Conservation (phyloP, 2,329 filamentous ascomycete genomes). For the Cladophialophora carrionii region DNA sequence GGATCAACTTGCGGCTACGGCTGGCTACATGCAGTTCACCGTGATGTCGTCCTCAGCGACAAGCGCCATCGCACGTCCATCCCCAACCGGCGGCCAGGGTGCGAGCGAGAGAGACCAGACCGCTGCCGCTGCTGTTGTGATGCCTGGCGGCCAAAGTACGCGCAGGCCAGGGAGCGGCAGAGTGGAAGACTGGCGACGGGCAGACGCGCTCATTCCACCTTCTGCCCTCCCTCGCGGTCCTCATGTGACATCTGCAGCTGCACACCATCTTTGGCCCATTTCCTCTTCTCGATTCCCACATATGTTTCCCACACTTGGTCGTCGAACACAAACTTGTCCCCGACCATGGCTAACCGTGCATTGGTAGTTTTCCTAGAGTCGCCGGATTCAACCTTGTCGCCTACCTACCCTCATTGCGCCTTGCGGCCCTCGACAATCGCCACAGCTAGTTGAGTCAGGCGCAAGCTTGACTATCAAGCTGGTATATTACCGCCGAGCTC, state of each 20-base stretch:
- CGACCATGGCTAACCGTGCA: constrained; percentile 30
- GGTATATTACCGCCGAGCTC: background rate
- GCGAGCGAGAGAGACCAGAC: background rate
- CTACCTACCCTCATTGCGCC: constrained; percentile 33
- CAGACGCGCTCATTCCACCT: constrained; percentile 12
- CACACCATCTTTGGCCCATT: constrained; percentile 25
- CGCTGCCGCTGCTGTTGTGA: background rate
- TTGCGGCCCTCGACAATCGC: constrained; percentile 28
- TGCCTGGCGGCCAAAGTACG: constrained; percentile 10
- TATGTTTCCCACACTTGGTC: constrained; percentile 5
- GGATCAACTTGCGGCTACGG: constrained; percentile 14
- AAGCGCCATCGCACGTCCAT: background rate
- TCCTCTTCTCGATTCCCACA: constrained; percentile 10
- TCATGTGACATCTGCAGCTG: constrained; percentile 33
- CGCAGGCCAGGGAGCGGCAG: background rate
- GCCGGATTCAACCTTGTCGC: constrained; percentile 22
- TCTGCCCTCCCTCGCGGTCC: constrained; percentile 19
- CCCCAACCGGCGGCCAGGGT: background rate
- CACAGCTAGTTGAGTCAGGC: constrained; percentile 1
- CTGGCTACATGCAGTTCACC: constrained; percentile 20
- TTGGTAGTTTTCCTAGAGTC: constrained; percentile 14
- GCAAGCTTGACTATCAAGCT: constrained; percentile 23
- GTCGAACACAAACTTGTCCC: background rate
- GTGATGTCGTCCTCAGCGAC: constrained; percentile 8
- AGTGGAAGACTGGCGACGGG: constrained; percentile 1